phyloP scores from a whole-genome alignment of 2,329 filamentous ascomycete genomes.

The Stagonosporopsis rhizophila region DNA sequence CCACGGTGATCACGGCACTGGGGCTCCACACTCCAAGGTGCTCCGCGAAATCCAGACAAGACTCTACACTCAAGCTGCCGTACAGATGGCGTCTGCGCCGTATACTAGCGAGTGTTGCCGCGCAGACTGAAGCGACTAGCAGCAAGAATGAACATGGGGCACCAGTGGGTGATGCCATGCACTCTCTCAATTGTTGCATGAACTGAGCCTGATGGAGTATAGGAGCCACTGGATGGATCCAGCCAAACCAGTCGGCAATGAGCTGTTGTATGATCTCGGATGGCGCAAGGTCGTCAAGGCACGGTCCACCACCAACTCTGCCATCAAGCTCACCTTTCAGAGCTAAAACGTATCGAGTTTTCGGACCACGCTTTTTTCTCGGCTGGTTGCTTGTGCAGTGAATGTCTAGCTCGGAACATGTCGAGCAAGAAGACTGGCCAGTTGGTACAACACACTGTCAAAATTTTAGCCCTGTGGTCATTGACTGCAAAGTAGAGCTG shows the following conservation, averaged over 20 bases:
- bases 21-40: conserved; percentile 21
- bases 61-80: conserved; percentile 21
- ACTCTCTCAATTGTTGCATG: conserved; percentile 6
- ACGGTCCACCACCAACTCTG: not conserved
- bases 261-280: conserved; percentile 15
- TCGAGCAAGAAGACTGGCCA: conserved; percentile 15
- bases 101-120: conserved; percentile 28
- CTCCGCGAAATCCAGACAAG: conserved; percentile 25
- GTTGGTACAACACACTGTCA: conserved; percentile 16
- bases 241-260: conserved; percentile 30
- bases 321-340: not conserved
- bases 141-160: conserved; percentile 15
- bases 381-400: conserved; percentile 24
- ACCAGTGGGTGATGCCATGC: not conserved
- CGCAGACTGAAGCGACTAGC: conserved; percentile 26
- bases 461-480: not conserved
- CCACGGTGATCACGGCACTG: conserved; percentile 19
- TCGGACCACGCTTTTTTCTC: conserved; percentile 29
- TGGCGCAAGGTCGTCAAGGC: conserved; percentile 20
- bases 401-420: conserved; percentile 23
- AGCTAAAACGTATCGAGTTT: conserved; percentile 25
- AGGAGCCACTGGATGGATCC: conserved; percentile 31
- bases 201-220: conserved; percentile 21
- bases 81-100: conserved; percentile 25
- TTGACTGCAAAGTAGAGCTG: not conserved